A percentile compares a stretch with the other conserved stretches of the same genome.
Conservation (phyloP, 2,329 filamentous ascomycete species). For the Pseudocercospora vitis region DNA sequence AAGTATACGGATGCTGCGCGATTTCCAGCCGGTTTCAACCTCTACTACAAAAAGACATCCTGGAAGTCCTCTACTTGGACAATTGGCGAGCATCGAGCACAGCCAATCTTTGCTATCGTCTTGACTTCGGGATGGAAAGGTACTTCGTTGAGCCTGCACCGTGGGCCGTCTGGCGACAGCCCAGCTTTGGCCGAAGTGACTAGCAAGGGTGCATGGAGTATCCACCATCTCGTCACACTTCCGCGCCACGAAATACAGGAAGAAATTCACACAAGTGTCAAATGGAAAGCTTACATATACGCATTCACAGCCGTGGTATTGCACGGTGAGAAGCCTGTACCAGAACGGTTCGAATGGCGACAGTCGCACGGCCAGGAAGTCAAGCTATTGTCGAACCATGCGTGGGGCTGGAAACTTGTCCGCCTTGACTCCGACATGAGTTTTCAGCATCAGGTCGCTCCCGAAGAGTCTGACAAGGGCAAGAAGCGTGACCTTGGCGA, state of each 20-base stretch:
- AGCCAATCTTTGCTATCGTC: slow-evolving; percentile 16
- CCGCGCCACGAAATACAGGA: slow-evolving; percentile 12
- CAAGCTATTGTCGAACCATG: slow-evolving; percentile 16
- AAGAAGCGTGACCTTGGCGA: slow-evolving; percentile 13
- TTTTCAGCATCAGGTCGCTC: not conserved
- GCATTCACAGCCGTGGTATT: slow-evolving; percentile 14
- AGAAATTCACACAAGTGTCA: slow-evolving; percentile 12
- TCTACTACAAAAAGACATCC: slow-evolving; percentile 16
- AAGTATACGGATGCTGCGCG: not conserved
- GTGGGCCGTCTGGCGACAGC: slow-evolving; percentile 3
- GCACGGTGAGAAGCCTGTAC: slow-evolving; percentile 10
- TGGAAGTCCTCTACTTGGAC: slow-evolving; percentile 14
- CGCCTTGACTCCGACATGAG: slow-evolving; percentile 10
- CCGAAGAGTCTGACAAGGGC: slow-evolving; percentile 1
- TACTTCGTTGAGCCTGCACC: slow-evolving; percentile 14
- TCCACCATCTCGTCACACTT: slow-evolving; percentile 12
- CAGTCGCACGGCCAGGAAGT: slow-evolving; percentile 25
- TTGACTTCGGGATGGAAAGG: slow-evolving; percentile 17
- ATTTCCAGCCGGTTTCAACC: slow-evolving; percentile 13
- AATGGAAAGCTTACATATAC: slow-evolving; percentile 12
- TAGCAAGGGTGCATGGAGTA: slow-evolving; percentile 9
- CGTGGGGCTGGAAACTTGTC: slow-evolving; percentile 24
- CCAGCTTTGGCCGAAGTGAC: slow-evolving; percentile 10
- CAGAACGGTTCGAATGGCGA: slow-evolving; percentile 24
- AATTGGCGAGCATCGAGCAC: slow-evolving; percentile 17